phyloP scores from a whole-genome alignment of 2,329 filamentous ascomycete species.

The Aschersonia sp. region DNA sequence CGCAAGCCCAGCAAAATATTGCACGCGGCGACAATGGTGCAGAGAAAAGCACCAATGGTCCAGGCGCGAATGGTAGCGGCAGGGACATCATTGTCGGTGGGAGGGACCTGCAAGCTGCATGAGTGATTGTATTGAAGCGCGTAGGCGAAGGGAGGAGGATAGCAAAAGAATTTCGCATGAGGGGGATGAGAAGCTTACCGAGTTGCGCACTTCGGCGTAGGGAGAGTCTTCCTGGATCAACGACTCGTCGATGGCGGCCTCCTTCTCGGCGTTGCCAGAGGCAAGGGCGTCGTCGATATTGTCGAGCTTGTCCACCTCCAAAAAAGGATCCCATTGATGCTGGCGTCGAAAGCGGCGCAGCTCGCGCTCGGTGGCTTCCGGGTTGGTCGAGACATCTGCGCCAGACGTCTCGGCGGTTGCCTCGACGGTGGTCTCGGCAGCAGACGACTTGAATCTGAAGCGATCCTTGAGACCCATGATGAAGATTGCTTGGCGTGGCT shows the following conservation, averaged over 20 bases:
- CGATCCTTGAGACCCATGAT: slow-evolving; percentile 10
- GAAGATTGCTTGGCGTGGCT: background rate
- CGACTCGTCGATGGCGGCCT: slow-evolving; percentile 28
- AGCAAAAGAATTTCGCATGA: background rate
- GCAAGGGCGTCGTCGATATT: slow-evolving; percentile 32
- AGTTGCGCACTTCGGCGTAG: slow-evolving; percentile 13
- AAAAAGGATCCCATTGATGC: slow-evolving; percentile 42
- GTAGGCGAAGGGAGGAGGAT: no score
- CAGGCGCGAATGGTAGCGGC: slow-evolving; percentile 46
- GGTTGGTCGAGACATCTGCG: slow-evolving; percentile 8
- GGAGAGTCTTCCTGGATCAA: slow-evolving; percentile 36
- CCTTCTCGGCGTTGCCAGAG: slow-evolving; percentile 28
- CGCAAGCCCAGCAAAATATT: slow-evolving; percentile 39
- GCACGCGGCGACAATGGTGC: slow-evolving; percentile 40
- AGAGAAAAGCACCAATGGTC: slow-evolving; percentile 40
- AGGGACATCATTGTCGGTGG: slow-evolving; percentile 37
- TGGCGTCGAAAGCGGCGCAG: slow-evolving; percentile 30
- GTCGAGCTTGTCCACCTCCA: slow-evolving; percentile 37
- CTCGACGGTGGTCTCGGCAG: slow-evolving; percentile 4
- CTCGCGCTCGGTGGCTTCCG: slow-evolving; percentile 10
- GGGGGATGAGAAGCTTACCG: slow-evolving; percentile 6
- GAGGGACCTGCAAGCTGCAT: slow-evolving; percentile 8
- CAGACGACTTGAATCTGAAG: slow-evolving; percentile 7
- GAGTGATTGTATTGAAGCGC: background rate
- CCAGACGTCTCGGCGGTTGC: slow-evolving; percentile 7